Percentiles rank a stretch among this genome's conserved stretches.
Evolutionary conservation across 768 basidiomycete species (phyloP).

Genomic region (Kwoniella dendrophila): DNA sequence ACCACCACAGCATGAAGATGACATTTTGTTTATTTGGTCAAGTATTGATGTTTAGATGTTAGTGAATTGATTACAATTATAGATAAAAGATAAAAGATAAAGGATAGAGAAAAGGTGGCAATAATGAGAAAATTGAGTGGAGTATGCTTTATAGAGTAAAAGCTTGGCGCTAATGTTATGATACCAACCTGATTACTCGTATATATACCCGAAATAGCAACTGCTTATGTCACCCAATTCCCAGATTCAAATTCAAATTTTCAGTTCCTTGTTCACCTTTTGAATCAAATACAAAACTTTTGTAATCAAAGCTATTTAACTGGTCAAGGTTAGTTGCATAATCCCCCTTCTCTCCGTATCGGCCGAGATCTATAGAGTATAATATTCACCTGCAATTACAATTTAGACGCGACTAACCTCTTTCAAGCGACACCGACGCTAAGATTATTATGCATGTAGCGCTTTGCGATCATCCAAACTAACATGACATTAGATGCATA

Average conservation of each 20-base stretch:
- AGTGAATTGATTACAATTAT: background rate
- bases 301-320: conserved; percentile 5
- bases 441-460: no score
- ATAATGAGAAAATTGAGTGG: conserved; percentile 6
- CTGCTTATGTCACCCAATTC: conserved; percentile 7
- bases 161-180: conserved; percentile 4
- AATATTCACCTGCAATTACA: no score
- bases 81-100: background rate
- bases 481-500: no score
- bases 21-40: background rate
- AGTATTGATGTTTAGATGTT: background rate
- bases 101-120: conserved; percentile 1
- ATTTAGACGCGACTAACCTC: conserved; percentile 5
- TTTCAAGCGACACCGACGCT: background rate
- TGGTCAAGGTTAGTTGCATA: no score
- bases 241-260: background rate
- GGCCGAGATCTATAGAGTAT: background rate
- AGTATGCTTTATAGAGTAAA: background rate
- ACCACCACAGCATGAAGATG: conserved; percentile 18
- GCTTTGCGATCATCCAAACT: no score
- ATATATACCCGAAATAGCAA: no score
- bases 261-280: no score
- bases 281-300: no score
- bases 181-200: background rate
- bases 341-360: background rate